Conservation (phyloP, 345 rosid species). For the Eucalyptus melliodora region DNA sequence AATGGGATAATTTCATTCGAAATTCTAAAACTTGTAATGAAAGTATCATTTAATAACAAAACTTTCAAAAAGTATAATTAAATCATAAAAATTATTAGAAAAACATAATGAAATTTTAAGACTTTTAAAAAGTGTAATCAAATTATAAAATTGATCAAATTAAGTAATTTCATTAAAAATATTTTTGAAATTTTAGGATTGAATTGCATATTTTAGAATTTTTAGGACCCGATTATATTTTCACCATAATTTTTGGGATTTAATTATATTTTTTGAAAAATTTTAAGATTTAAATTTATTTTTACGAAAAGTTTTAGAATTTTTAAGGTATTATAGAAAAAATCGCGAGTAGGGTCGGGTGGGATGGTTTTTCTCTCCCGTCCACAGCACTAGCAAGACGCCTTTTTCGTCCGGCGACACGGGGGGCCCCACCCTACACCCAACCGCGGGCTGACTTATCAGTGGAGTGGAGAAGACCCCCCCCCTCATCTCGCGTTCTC, state of each 20-base stretch:
- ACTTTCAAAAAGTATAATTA: fast-evolving
- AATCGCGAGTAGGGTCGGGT: background rate
- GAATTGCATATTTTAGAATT: fast-evolving
- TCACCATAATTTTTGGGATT: fast-evolving
- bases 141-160: no score
- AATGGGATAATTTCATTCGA: fast-evolving
- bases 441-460: background rate
- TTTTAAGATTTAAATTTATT: no score
- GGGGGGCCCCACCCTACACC: background rate
- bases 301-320: no score
- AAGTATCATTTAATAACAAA: no score
- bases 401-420: background rate
- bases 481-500: background rate
- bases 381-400: background rate
- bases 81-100: no score
- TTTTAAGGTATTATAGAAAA: no score
- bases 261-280: no score
- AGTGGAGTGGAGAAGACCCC: background rate
- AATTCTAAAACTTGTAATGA: fast-evolving
- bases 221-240: fast-evolving
- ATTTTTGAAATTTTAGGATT: fast-evolving
- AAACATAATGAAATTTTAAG: no score
- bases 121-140: no score
- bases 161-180: fast-evolving
- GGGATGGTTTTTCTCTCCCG: background rate